phyloP scores from a whole-genome alignment of 192 early-diverging fungal species.

The Chytriomyces hyalinus region DNA sequence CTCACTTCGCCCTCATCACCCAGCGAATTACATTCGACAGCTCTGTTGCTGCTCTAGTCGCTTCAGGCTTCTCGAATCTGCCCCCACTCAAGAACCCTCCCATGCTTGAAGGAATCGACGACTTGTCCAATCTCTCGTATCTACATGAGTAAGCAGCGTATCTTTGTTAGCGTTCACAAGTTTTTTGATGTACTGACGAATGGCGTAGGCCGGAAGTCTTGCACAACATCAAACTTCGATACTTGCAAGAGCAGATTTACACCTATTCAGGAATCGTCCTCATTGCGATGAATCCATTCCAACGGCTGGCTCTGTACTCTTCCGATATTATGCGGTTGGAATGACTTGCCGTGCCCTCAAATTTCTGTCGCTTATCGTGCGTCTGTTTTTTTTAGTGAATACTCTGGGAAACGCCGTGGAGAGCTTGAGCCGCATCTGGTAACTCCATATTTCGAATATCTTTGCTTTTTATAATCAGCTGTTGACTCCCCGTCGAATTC shows the following conservation, averaged over 20 bases:
- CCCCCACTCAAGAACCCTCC: conserved; percentile 88
- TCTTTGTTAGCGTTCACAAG: background rate
- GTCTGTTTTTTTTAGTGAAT: conserved; percentile 58
- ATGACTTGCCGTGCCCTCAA: background rate
- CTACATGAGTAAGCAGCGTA: conserved; percentile 86
- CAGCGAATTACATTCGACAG: conserved; percentile 74
- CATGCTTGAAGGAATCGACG: conserved; percentile 69
- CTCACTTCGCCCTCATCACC: conserved; percentile 3
- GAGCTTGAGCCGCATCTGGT: conserved; percentile 95
- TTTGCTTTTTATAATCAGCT: background rate
- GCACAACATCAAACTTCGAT: conserved; percentile 90
- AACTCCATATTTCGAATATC: background rate
- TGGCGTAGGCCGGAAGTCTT: conserved; percentile 71
- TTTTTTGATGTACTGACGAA: background rate
- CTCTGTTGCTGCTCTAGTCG: conserved; percentile 68
- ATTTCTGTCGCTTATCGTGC: background rate
- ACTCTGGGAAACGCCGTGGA: conserved; percentile 89
- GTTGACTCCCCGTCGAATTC: background rate
- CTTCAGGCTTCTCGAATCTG: conserved; percentile 63
- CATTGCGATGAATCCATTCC: conserved; percentile 97
- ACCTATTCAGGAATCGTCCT: conserved; percentile 99
- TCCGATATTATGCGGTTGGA: conserved; percentile 76
- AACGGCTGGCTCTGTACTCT: conserved; percentile 82
- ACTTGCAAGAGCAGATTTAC: conserved; percentile 93
- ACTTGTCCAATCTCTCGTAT: conserved; percentile 89